Evolutionary conservation across 1,284 basidiomycete genomes (phyloP), one percentile per base, ranked within the genome.

Genomic region (Rhodotorula sp.): DNA sequence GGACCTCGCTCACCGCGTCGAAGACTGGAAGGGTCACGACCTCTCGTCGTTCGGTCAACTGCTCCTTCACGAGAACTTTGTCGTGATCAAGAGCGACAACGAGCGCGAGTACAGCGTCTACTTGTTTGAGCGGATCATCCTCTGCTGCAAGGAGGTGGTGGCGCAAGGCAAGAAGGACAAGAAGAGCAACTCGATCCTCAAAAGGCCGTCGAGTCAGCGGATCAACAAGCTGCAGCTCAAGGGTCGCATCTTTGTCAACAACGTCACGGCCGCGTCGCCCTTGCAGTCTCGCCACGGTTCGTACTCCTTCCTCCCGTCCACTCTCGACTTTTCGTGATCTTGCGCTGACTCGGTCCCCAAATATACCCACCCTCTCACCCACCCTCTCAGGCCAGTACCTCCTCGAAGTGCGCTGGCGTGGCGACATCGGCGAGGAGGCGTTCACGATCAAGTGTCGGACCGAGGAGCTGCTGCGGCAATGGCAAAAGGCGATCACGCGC

Each of bases 11-110:
- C 84, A 84, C 49, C 89, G 96, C 48, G 94, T 99, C 62, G 94
- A 96, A 75, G 95, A 99, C 81, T 99, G 96, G 96, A 99, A 99
- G 81, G 95, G 95, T 10, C 96, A 99, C 82, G 91, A 95, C 79
- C 86, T 97, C 56, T 88, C 88, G 76, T 91, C 92, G 76, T 99
- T 99, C 77, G 96, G 96, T 70, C 87, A 90, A 72, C 88, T 99
- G 59, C 85, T 95, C 49, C 87, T 98, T 30, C 93, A 97, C 79
- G 95, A 98, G 80, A 87, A 93, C 70, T 99, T 99, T 81, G 88
- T 90, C 73, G 96, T 99, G 65, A 94, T 91, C 76, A 99, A 99
- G 83, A 91, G 90, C 71, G 94, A 96, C 72, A 91, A 94, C 76
- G 94, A 98, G 80, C 87, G 95, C 75, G 96, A 99, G 80, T 99